phyloP scores from a whole-genome alignment of 208 protist genomes.

The Leishmania tarentolae region DNA sequence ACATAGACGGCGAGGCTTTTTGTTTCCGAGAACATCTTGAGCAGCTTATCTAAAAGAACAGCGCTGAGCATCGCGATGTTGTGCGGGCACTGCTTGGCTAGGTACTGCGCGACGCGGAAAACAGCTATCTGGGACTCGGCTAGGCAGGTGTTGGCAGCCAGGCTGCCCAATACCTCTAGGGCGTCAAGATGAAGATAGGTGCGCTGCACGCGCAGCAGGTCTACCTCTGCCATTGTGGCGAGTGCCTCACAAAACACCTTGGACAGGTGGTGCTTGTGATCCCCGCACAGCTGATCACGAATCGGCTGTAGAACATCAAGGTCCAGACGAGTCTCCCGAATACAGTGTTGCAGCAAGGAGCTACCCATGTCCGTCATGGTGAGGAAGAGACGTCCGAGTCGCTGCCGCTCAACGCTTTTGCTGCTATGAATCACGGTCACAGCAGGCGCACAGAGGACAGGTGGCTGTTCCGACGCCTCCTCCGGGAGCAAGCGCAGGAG shows the following conservation, averaged over 20 bases:
- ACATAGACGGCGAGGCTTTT: slow-evolving; percentile 53
- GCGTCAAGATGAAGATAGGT: slow-evolving; percentile 68
- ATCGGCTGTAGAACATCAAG: slow-evolving; percentile 52
- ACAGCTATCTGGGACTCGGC: slow-evolving; percentile 62
- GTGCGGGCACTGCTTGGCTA: slow-evolving; percentile 41
- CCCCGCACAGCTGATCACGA: slow-evolving; percentile 58
- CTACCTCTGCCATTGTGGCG: slow-evolving; percentile 28
- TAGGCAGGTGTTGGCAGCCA: slow-evolving; percentile 38
- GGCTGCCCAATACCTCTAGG: slow-evolving; percentile 60
- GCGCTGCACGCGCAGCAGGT: slow-evolving; percentile 28
- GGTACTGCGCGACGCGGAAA: slow-evolving; percentile 41
- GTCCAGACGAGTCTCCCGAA: slow-evolving; percentile 39
- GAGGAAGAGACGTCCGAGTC: slow-evolving; percentile 34
- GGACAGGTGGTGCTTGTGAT: slow-evolving; percentile 33
- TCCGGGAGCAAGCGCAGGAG: slow-evolving; percentile 24
- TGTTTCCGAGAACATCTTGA: slow-evolving; percentile 37
- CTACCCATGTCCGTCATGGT: slow-evolving; percentile 32
- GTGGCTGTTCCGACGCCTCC: slow-evolving; percentile 19
- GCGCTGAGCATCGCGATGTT: slow-evolving; percentile 56
- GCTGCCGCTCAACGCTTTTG: slow-evolving; percentile 25
- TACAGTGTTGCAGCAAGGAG: slow-evolving; percentile 32
- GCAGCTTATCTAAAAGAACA: slow-evolving; percentile 41
- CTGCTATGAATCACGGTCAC: slow-evolving; percentile 33
- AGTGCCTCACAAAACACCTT: slow-evolving; percentile 67
- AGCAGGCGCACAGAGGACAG: slow-evolving; percentile 18